Conservation (phyloP, 768 basidiomycete species). For the Gautieria morchelliformis region DNA sequence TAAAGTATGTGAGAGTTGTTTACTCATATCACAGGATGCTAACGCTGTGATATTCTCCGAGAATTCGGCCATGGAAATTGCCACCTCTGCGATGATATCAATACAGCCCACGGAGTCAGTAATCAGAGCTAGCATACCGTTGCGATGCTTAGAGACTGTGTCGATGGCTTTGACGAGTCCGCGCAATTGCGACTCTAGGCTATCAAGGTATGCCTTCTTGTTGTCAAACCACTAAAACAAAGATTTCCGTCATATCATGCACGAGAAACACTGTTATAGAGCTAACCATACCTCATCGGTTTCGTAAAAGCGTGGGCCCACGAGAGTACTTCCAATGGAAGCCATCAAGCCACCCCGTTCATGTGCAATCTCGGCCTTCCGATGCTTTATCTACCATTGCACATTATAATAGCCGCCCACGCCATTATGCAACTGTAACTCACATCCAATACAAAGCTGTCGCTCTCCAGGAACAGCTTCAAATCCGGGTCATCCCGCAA, state of each 20-base stretch:
- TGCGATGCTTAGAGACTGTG: constrained; percentile 69
- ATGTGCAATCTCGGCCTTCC: constrained; percentile 65
- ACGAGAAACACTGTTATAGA: not conserved
- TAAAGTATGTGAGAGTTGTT: constrained; percentile 62
- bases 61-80: constrained; percentile 68
- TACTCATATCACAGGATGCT: constrained; percentile 65
- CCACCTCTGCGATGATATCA: constrained; percentile 41
- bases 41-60: constrained; percentile 61
- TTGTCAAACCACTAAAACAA: constrained; percentile 80
- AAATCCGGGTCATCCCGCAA: constrained; percentile 82
- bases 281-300: constrained; percentile 59
- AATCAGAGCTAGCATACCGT: constrained; percentile 36
- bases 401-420: not conserved
- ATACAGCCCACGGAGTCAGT: not conserved
- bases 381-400: constrained; percentile 67
- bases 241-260: not conserved
- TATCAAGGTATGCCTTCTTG: constrained; percentile 77
- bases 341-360: constrained; percentile 81
- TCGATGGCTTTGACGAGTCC: constrained; percentile 84
- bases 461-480: constrained; percentile 86
- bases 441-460: constrained; percentile 84
- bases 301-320: constrained; percentile 78
- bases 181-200: constrained; percentile 81
- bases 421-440: constrained; percentile 21
- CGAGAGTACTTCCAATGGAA: constrained; percentile 66